These are phyloP conservation scores for Papilionanthe hybrid DNA, from an alignment of 116 monocot genomes.

Conservation along the genomic window DNA sequence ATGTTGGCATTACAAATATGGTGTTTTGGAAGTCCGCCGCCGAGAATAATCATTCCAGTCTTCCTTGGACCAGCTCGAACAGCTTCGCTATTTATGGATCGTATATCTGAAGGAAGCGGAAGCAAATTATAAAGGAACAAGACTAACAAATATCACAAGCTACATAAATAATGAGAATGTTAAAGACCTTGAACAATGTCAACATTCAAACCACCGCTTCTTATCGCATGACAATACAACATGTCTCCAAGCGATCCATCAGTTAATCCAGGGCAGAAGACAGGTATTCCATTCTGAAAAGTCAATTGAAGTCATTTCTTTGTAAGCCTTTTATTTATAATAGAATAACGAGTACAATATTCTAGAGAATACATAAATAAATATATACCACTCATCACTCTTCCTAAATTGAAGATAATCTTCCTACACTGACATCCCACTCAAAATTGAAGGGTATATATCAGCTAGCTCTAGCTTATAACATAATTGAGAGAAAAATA, in stretches of 20 bases:
- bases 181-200: slow-evolving; percentile 80
- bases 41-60: slow-evolving; percentile 83
- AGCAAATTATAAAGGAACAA: background rate
- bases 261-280: slow-evolving; percentile 76
- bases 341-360: background rate
- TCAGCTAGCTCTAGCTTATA: background rate
- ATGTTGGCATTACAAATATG: slow-evolving; percentile 93
- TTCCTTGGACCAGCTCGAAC: slow-evolving; percentile 63
- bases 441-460: background rate
- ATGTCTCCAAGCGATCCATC: slow-evolving; percentile 96
- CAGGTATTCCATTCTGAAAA: slow-evolving; percentile 63
- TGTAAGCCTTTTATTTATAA: background rate
- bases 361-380: background rate
- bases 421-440: background rate
- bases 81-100: slow-evolving; percentile 74
- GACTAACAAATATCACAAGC: background rate
- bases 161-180: background rate
- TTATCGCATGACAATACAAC: slow-evolving; percentile 73
- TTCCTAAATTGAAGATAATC: background rate
- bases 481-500: background rate
- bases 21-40: slow-evolving; percentile 91
- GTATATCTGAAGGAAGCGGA: slow-evolving; percentile 45
- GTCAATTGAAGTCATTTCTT: background rate
- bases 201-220: slow-evolving; percentile 62
- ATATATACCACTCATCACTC: background rate